A percentile compares a stretch with the other conserved stretches of the same genome.
These are phyloP conservation scores for Penicillium samsonianum DNA, from an alignment of 495 filamentous ascomycete species.

Conservation along the genomic window DNA sequence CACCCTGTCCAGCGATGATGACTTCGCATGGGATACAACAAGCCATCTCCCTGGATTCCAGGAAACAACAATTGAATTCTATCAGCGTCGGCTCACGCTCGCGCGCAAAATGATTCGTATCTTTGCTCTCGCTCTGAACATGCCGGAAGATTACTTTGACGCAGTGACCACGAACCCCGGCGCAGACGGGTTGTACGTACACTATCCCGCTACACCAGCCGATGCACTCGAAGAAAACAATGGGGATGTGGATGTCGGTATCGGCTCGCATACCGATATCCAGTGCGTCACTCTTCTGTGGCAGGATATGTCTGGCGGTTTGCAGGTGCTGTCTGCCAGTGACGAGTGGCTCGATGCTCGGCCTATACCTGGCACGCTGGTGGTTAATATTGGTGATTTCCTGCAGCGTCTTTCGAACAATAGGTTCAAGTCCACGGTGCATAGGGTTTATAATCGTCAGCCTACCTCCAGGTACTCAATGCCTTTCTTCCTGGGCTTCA, in stretches of 20 bases:
- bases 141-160: constrained; percentile 55
- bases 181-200: constrained; percentile 51
- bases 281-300: constrained; percentile 60
- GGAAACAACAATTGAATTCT: constrained; percentile 48
- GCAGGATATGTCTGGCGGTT: constrained; percentile 53
- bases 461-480: constrained; percentile 55
- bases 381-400: constrained; percentile 69
- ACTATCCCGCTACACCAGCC: constrained; percentile 46
- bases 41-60: constrained; percentile 50
- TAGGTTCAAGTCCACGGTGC: constrained; percentile 59
- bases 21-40: constrained; percentile 51
- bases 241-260: constrained; percentile 41
- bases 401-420: constrained; percentile 64
- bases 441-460: constrained; percentile 54
- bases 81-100: constrained; percentile 46
- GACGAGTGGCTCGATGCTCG: constrained; percentile 56
- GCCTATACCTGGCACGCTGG: constrained; percentile 58
- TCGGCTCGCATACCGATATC: constrained; percentile 60
- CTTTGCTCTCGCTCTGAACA: constrained; percentile 51
- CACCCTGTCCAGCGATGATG: constrained; percentile 36
- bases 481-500: constrained; percentile 61
- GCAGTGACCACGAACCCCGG: constrained; percentile 51
- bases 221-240: constrained; percentile 27
- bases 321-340: constrained; percentile 54
- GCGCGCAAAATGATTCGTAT: constrained; percentile 49